These are phyloP conservation scores for Gaultheria prostrata DNA, from an alignment of 148 eudicot genomes.

Conservation along the genomic window DNA sequence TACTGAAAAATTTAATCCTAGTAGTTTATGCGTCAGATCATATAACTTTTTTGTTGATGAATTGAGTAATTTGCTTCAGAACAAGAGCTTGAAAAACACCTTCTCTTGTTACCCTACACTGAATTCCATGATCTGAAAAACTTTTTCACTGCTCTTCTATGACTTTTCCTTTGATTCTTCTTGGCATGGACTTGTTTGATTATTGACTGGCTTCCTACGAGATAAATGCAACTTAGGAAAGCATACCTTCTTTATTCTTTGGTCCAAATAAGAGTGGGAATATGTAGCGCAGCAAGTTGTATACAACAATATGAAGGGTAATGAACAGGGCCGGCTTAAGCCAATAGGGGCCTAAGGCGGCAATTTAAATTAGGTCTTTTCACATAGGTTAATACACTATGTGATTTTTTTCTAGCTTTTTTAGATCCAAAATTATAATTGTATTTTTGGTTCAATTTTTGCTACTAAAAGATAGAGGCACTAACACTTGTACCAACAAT, in stretches of 20 bases:
- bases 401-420: too few species aligned
- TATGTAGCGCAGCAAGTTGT: background rate
- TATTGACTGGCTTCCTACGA: background rate
- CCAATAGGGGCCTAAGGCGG: too few species aligned
- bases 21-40: background rate
- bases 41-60: background rate
- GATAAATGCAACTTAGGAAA: background rate
- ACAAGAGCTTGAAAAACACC: background rate
- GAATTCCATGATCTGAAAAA: background rate
- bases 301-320: background rate
- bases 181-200: background rate
- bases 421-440: too few species aligned
- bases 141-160: background rate
- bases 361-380: too few species aligned
- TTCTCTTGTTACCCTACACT: background rate
- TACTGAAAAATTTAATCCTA: too few species aligned
- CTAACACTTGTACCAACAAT: too few species aligned
- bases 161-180: background rate
- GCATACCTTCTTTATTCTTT: background rate
- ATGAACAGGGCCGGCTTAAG: background rate
- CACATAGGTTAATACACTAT: too few species aligned
- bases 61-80: background rate
- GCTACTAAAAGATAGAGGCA: too few species aligned
- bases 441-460: too few species aligned
- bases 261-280: background rate